Base-by-base conservation (phyloP, 2,329 filamentous ascomycete genomes). In the Nigrospora sphaerica region DNA sequence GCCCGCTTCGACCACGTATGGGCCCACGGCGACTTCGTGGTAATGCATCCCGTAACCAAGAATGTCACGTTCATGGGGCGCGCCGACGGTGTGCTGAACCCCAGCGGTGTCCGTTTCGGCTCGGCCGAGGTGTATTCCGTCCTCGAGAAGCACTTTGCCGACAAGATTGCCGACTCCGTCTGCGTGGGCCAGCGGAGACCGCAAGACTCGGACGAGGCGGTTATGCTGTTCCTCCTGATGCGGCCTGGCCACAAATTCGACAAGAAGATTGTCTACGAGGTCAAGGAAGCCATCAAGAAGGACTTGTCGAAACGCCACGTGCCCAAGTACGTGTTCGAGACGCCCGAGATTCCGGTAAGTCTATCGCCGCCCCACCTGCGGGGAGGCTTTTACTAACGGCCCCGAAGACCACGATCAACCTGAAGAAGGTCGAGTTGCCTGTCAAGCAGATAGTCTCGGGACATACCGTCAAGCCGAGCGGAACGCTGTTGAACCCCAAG, bases 391-490 rank as follows among this genome's bases (percentile, higher is more conserved):
- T 16, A 3, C 57, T 64, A 32, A 61, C 40, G 12, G 39, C 34
- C 2, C 12, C 11, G 19, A n/a, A 89, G 81, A 86, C 83, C 0
- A 93, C 88, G 0, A 81, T 93, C 51, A 93, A 92, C 60, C 66
- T 88, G 42, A 93, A 93, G 63, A 93, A 93, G 64, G 88, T 93
- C 4, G 88, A 93, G 62, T 57, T 93, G 44, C 87, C 87, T 0
- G 85, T 93, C 31, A 93, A 93, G 68, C 84, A 88, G 59, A 93
- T 93, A 52, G 83, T 93, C 1, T 88, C 80, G 0, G 88, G 88
- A 0, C 80, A 82, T 55, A 78, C 69, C 19, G 78, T 93, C 59
- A 88, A 85, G 64, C 78, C 86, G 0, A 88, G 83, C 42, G 86
- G 86, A 2, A 92, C 87, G 4, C 64, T 93, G 57, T 66, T 86